Percentiles rank a stretch among this genome's conserved stretches.
Evolutionary conservation across 495 filamentous ascomycete species (phyloP).

Genomic region (Rusavskia elegans): DNA sequence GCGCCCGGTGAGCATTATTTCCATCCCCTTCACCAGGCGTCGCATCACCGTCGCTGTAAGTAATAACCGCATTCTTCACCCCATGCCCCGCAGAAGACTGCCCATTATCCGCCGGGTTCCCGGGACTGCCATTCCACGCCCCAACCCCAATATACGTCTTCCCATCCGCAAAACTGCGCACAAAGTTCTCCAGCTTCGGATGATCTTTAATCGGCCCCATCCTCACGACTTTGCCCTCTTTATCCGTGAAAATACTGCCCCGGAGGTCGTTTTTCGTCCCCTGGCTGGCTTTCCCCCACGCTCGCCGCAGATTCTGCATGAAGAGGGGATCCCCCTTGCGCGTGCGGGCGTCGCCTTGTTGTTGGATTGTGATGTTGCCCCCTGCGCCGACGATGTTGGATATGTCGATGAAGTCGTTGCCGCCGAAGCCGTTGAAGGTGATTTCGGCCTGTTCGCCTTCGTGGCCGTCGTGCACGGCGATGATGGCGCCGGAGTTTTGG

Average conservation of each 20-base stretch:
- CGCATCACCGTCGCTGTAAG: constrained; percentile 24
- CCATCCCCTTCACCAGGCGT: constrained; percentile 8
- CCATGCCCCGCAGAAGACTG: constrained; percentile 16
- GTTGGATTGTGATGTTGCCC: constrained; percentile 26
- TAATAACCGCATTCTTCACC: constrained; percentile 22
- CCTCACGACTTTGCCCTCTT: constrained; percentile 19
- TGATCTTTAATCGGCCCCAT: constrained; percentile 23
- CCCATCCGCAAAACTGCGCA: constrained; percentile 24
- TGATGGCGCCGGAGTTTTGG: constrained; percentile 15
- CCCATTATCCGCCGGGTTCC: constrained; percentile 1
- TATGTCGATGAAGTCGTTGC: constrained; percentile 26
- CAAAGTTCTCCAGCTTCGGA: constrained; percentile 20
- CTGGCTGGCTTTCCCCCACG: constrained; percentile 17
- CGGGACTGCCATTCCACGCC: constrained; percentile 17
- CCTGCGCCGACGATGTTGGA: constrained; percentile 26
- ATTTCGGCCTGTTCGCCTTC: constrained; percentile 28
- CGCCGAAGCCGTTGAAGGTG: constrained; percentile 15
- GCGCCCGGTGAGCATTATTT: neutral
- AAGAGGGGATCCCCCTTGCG: constrained; percentile 24
- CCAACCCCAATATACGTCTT: constrained; percentile 28
- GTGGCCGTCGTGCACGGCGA: constrained; percentile 22
- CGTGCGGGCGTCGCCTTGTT: constrained; percentile 20
- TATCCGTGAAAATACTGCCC: constrained; percentile 17
- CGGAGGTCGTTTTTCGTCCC: constrained; percentile 17
- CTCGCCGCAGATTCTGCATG: constrained; percentile 23